Evolutionary conservation across 306 rosid species (phyloP), one percentile per base, ranked within the genome.

Genomic region (Inga laurina): DNA sequence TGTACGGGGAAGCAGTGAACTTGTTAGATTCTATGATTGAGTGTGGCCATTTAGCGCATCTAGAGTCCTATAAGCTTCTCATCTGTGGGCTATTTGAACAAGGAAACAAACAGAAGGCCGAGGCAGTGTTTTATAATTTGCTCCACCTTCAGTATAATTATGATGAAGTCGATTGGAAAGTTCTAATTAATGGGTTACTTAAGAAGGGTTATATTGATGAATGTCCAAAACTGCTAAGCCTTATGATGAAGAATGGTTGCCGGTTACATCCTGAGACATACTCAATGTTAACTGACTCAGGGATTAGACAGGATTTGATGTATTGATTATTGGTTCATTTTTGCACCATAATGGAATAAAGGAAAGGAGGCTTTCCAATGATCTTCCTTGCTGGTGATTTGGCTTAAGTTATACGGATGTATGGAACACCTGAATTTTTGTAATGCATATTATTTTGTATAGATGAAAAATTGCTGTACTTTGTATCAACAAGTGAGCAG

Each of bases 141-240:
- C 88, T 94, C 62, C 22, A 34, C 30, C 81, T 89, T 77, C 91
- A 86, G 72, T 93, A 94, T 87, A 93, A 91, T 86, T 64, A 81
- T 3, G 92, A 94, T 85, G 98, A 94, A 73, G 90, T 94, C 39
- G 94, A 91, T 88, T 93, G 97, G 97, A 93, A 90, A 86, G 83
- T 94, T 85, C 91, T 93, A 56, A 89, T 94, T 76, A 94, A 94
- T 59, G 98, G 98, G 81, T 87, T 94, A 77, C 88, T 87, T 77
- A 87, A 79, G 81, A 88, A 79, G 48, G 97, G 98, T 72, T 88
- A 82, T 84, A 85, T 82, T 68, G 85, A 82, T 69, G 87, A 82
- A 78, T 90, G 97, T 92, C 88, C 91, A 56, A 88, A 90, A 74
- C 87, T 94, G n/a, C 76, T 91, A 74, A 82, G 83, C 34, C 79